Conservation (phyloP, 2,329 filamentous ascomycete genomes). For the Hypoxylon sp. region DNA sequence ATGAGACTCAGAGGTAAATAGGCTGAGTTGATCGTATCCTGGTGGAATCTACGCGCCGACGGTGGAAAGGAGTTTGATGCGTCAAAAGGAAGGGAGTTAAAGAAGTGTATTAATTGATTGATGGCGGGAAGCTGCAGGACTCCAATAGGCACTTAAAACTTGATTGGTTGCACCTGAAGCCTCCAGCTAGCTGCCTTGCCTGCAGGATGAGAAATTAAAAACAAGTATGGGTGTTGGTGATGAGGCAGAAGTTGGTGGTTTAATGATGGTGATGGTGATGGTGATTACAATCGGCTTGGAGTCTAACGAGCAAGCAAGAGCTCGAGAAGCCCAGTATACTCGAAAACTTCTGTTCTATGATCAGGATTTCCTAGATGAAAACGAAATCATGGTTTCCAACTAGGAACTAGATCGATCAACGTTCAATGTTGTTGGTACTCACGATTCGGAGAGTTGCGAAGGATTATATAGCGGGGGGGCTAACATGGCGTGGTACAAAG, state of each 20-base stretch:
- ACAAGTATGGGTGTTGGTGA: background rate
- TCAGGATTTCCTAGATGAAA: background rate
- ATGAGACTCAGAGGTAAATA: background rate
- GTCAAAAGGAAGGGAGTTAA: slow-evolving; percentile 1
- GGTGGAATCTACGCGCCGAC: background rate
- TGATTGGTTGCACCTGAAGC: slow-evolving; percentile 1
- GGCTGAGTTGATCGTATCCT: background rate
- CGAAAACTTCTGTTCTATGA: background rate
- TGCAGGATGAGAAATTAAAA: background rate
- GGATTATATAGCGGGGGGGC: background rate
- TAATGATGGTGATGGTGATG: background rate
- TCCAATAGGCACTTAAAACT: background rate
- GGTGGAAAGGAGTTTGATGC: background rate
- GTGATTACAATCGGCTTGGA: background rate
- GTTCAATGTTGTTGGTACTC: background rate
- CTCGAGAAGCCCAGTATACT: background rate
- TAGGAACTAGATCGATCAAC: background rate
- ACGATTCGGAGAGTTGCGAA: background rate
- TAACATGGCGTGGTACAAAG: too few relatives aligned
- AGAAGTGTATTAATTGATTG: slow-evolving; percentile 1
- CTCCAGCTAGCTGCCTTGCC: background rate
- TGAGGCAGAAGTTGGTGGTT: background rate
- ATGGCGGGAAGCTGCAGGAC: slow-evolving; percentile 6
- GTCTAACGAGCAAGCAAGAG: background rate
- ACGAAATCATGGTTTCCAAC: background rate